These are phyloP conservation scores for Adiantum capillusveneris DNA, from an alignment of 75 land plant genomes.

Conservation along the genomic window DNA sequence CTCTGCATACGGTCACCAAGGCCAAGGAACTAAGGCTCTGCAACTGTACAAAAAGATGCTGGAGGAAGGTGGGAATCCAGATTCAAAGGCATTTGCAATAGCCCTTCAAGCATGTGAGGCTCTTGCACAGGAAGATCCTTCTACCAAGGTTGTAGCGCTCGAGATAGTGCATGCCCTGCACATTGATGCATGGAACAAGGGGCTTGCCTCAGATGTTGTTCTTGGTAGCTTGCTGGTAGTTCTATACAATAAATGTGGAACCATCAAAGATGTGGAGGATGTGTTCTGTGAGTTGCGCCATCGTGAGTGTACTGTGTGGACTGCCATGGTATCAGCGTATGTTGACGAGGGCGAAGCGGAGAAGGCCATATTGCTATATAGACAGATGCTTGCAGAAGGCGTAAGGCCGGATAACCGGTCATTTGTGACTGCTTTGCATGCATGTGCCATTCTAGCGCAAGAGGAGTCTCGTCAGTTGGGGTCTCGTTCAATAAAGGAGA, in stretches of 20 bases:
- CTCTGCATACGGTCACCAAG: not conserved
- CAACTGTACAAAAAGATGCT: constrained; percentile 2
- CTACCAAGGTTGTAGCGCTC: not conserved
- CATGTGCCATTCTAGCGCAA: constrained; percentile 17
- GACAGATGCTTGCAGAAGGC: constrained; percentile 33
- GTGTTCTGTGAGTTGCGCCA: constrained; percentile 14
- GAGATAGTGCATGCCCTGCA: not conserved
- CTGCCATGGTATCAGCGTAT: constrained; percentile 12
- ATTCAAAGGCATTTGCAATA: constrained; percentile 3
- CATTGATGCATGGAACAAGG: not conserved
- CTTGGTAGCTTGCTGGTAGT: not conserved
- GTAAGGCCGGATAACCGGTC: constrained; percentile 33
- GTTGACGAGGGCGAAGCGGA: constrained; percentile 1
- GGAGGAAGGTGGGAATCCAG: not conserved
- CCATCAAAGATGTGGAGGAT: constrained; percentile 14
- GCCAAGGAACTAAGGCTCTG: not conserved
- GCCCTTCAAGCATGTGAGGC: constrained; percentile 4
- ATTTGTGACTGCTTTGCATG: constrained; percentile 42
- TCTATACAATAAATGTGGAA: constrained; percentile 22
- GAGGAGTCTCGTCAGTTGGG: not conserved
- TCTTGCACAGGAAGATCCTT: not conserved
- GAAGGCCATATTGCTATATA: constrained; percentile 30
- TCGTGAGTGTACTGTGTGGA: constrained; percentile 16
- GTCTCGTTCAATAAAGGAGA: not conserved
- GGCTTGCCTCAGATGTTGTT: not conserved